Percentiles rank a stretch among this genome's conserved stretches.
These are phyloP conservation scores for Paramecium pentaurelia DNA, from an alignment of 73 alveolate species.

Conservation along the genomic window DNA sequence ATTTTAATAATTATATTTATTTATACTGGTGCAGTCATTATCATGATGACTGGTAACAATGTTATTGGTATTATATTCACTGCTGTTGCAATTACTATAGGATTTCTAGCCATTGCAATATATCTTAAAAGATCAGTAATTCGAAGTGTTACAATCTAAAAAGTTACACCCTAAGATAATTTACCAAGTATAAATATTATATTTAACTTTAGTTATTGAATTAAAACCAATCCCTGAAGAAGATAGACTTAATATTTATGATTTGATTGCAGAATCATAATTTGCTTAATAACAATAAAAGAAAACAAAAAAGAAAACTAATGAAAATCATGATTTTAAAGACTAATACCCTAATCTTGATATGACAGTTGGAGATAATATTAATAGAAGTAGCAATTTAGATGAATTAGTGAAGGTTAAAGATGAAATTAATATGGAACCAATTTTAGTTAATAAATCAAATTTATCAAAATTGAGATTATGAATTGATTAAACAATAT, in stretches of 20 bases:
- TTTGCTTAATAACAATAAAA: not conserved
- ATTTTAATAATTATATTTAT: not conserved
- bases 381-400: not conserved
- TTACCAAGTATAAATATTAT: not conserved
- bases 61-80: not conserved
- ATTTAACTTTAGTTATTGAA: not conserved
- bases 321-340: not conserved
- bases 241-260: not conserved
- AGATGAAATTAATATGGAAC: slow-evolving; percentile 26
- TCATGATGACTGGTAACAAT: not conserved
- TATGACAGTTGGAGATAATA: not conserved
- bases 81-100: not conserved
- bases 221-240: not conserved
- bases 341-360: not conserved
- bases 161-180: not conserved
- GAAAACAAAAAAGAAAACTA: not conserved
- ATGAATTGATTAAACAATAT: not conserved
- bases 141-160: not conserved
- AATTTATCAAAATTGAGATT: not conserved
- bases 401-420: not conserved
- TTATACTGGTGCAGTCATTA: slow-evolving; percentile 15
- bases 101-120: not conserved
- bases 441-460: not conserved
- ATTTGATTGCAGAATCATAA: not conserved
- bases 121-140: not conserved